Evolutionary conservation across 2,329 filamentous ascomycete genomes (phyloP).

Genomic region (Alternaria angustiovoidea): DNA sequence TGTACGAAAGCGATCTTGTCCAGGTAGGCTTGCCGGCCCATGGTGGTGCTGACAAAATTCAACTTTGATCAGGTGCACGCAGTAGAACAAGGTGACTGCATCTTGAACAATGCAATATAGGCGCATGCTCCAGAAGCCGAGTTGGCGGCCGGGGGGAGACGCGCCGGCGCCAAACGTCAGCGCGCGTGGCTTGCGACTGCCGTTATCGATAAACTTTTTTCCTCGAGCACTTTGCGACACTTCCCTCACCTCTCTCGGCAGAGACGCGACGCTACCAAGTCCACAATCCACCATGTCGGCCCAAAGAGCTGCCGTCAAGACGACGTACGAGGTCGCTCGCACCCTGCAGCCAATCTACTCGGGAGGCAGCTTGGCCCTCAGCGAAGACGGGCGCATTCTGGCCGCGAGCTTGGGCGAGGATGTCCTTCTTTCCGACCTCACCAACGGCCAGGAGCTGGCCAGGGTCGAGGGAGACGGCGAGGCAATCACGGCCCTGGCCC

Average conservation of each 20-base stretch:
- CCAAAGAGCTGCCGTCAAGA: conserved; percentile 71
- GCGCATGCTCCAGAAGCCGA: too few species aligned
- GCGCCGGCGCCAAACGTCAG: conserved; percentile 25
- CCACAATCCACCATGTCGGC: conserved; percentile 44
- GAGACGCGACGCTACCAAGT: background rate
- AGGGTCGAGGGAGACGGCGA: conserved; percentile 83
- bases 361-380: conserved; percentile 84
- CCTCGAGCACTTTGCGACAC: conserved; percentile 26
- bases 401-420: conserved; percentile 93
- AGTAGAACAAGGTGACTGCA: background rate
- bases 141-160: conserved; percentile 5
- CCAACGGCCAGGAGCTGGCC: conserved; percentile 81
- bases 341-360: conserved; percentile 94
- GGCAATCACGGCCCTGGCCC: conserved; percentile 75
- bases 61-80: background rate
- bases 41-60: conserved; percentile 12
- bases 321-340: conserved; percentile 84
- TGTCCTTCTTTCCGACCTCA: conserved; percentile 83
- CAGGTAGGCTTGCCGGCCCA: conserved; percentile 50
- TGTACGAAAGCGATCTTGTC: conserved; percentile 50
- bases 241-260: conserved; percentile 12
- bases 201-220: conserved; percentile 50
- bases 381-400: conserved; percentile 80
- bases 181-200: conserved; percentile 18
- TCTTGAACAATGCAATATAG: background rate